A percentile compares a stretch with the other conserved stretches of the same genome.
phyloP scores from a whole-genome alignment of 768 basidiomycete genomes.

The Tylopilus subfusipes region DNA sequence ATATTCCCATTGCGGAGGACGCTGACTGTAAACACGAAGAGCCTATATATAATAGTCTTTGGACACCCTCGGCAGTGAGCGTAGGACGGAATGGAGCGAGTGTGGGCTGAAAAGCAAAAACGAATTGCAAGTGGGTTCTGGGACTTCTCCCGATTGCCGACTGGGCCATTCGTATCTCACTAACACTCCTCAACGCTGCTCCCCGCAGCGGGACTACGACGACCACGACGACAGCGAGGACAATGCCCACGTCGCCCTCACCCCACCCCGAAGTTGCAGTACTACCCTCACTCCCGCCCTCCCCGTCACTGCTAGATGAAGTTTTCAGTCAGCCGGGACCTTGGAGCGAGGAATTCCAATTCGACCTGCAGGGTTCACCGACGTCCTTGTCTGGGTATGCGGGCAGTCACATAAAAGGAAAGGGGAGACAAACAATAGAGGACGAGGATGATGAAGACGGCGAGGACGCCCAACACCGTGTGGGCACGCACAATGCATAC shows the following conservation, averaged over 20 bases:
- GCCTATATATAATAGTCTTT: background rate
- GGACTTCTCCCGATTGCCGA: constrained; percentile 15
- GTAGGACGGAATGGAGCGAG: too few relatives aligned
- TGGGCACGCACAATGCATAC: constrained; percentile 37
- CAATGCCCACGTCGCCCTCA: constrained; percentile 18
- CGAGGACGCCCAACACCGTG: constrained; percentile 23
- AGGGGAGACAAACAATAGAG: constrained; percentile 31
- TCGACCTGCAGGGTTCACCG: constrained; percentile 21
- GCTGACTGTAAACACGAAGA: too few relatives aligned
- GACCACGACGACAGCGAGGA: constrained; percentile 13
- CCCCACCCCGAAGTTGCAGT: constrained; percentile 6
- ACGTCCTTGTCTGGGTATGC: constrained; percentile 10
- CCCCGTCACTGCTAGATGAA: constrained; percentile 40
- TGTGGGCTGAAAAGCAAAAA: background rate
- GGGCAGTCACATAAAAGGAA: constrained; percentile 19
- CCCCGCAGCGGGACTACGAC: constrained; percentile 2
- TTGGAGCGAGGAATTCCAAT: constrained; percentile 30
- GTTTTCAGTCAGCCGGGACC: constrained; percentile 39
- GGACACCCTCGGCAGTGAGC: too few relatives aligned
- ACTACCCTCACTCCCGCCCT: constrained; percentile 36
- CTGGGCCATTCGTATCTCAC: background rate
- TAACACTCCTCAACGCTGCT: background rate
- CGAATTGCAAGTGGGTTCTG: constrained; percentile 8
- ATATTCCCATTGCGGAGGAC: too few relatives aligned
- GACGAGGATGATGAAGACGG: constrained; percentile 21